phyloP scores from a whole-genome alignment of 2,329 filamentous ascomycete species.

The Pezicula radicicola region DNA sequence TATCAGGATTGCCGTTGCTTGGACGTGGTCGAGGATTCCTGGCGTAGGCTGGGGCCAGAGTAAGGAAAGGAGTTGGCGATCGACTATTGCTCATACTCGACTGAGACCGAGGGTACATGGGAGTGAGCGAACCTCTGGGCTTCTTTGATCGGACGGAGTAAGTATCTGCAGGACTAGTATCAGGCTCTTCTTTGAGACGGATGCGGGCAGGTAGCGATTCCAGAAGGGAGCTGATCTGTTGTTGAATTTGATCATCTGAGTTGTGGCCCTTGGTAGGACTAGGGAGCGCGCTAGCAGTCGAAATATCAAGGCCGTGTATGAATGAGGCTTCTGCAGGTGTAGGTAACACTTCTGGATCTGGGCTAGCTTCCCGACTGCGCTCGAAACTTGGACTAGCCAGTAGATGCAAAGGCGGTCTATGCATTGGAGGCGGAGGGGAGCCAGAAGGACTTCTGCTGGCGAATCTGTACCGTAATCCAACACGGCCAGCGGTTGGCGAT shows the following conservation, averaged over 20 bases:
- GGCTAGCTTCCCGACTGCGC: background rate
- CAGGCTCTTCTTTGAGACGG: slow-evolving; percentile 59
- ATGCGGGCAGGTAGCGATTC: slow-evolving; percentile 78
- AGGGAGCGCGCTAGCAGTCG: slow-evolving; percentile 10
- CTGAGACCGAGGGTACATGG: slow-evolving; percentile 16
- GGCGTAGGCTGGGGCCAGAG: slow-evolving; percentile 58
- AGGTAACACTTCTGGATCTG: slow-evolving; percentile 6
- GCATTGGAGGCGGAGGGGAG: slow-evolving; percentile 15
- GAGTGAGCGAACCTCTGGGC: slow-evolving; percentile 29
- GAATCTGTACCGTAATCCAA: slow-evolving; percentile 10
- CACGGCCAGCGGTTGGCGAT: slow-evolving; percentile 19
- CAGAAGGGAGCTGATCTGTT: slow-evolving; percentile 77
- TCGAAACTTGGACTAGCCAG: slow-evolving; percentile 16
- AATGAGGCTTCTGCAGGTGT: slow-evolving; percentile 18
- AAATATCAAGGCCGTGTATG: slow-evolving; percentile 21
- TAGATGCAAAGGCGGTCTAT: slow-evolving; percentile 6
- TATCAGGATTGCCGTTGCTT: slow-evolving; percentile 62
- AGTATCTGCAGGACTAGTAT: slow-evolving; percentile 25
- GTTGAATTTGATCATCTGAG: slow-evolving; percentile 66
- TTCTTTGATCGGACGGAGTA: slow-evolving; percentile 27
- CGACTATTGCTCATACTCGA: slow-evolving; percentile 35
- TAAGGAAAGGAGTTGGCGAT: slow-evolving; percentile 64
- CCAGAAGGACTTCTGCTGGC: slow-evolving; percentile 19
- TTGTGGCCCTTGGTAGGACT: slow-evolving; percentile 19
- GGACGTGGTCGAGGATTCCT: slow-evolving; percentile 45